These are phyloP conservation scores for Oryza australiensis DNA, from an alignment of 176 grass and related monocot genomes.

Conservation along the genomic window DNA sequence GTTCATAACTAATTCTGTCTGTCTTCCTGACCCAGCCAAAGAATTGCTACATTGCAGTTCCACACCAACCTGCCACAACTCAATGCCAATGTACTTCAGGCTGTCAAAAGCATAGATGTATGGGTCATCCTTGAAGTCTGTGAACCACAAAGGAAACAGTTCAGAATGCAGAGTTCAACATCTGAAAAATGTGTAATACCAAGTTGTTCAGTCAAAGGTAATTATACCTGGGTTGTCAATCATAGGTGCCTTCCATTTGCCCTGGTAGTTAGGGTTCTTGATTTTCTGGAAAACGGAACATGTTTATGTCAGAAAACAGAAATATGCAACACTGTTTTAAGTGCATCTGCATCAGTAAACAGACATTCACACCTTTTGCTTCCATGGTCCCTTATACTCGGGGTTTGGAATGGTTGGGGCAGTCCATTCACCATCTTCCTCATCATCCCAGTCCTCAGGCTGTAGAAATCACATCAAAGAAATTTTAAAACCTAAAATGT, in stretches of 20 bases:
- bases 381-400: conserved; percentile 89
- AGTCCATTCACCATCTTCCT: conserved; percentile 98
- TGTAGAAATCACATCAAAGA: conserved; percentile 26
- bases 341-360: not conserved
- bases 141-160: not conserved
- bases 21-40: not conserved
- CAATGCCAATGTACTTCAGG: conserved; percentile 94
- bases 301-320: conserved; percentile 5
- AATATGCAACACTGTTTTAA: not conserved
- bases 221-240: conserved; percentile 90
- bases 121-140: conserved; percentile 96
- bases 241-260: conserved; percentile 96
- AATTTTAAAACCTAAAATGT: not conserved
- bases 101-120: conserved; percentile 75
- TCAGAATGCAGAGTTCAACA: not conserved
- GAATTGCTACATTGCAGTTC: not conserved
- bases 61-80: conserved; percentile 81
- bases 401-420: conserved; percentile 90
- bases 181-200: not conserved
- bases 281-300: conserved; percentile 67
- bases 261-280: conserved; percentile 95
- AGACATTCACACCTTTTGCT: conserved; percentile 58
- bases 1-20: not conserved
- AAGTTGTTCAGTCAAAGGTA: not conserved
- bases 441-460: conserved; percentile 96